Base-by-base conservation (phyloP, 768 basidiomycete species). In the Auriscalpium microsporum region DNA sequence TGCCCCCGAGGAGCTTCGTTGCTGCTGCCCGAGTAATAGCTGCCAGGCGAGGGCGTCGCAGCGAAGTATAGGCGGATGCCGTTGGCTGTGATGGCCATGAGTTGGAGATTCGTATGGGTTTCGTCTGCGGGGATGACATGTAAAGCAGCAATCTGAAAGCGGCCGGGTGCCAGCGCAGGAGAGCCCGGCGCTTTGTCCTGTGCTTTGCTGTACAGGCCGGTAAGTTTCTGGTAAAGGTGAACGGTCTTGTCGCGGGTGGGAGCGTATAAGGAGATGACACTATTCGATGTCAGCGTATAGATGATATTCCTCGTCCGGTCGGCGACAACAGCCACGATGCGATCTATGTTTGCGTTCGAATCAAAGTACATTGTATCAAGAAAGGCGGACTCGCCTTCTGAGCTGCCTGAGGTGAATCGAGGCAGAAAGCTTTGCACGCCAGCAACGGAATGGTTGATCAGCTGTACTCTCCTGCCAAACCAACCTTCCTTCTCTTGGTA, bases 401-500 rank as follows among this genome's bases (percentile, higher is more conserved):
- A 65, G 54, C 73, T 80, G 6, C 82, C 71, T 10, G 80, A 73
- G 28, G 86, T 75, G 61, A 94, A 82, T 19, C 84, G 78, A 47
- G 92, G 92, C 23, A 94, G 74, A 50, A 92, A 75, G 65, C 88
- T 91, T 61, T 84, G 81, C 53, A 91, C 76, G 14, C 85, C 79
- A 45, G 87, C 82, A 42, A 89, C 78, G 17, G 93, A 90, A 64
- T 94, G 90, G 63, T 96, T 95, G 66, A 90, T 78, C 53, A 98
- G 76, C 61, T 87, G 83, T 19, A 90, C 82, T 50, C 84, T 79
- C 68, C 92, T 91, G 45, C 84, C 86, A 71, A 96, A 95, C 93
- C 93, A 95, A 0, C 89, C 87, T 64, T 94, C 90, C 58, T 79
- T 87, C 62, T 87, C 84, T 63, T 92, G 89, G 69, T 97, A 98